Percentiles rank a stretch among this genome's conserved stretches.
phyloP scores from a whole-genome alignment of 1,284 basidiomycete species.

The Cutaneotrichosporon dermatis region DNA sequence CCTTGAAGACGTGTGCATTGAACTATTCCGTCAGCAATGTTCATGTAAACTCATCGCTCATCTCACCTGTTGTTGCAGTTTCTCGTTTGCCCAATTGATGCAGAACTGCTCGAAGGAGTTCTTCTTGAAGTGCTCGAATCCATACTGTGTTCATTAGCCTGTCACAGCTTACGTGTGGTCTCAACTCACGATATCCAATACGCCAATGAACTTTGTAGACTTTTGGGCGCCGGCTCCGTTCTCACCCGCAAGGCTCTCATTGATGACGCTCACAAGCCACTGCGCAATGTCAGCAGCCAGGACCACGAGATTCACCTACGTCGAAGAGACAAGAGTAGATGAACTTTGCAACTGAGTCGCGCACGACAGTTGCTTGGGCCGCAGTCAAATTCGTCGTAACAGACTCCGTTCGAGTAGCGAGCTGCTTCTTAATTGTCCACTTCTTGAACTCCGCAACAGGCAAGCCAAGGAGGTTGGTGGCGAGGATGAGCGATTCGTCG shows the following conservation, averaged over 20 bases:
- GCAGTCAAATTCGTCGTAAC: slow-evolving; percentile 83
- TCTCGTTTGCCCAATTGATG: slow-evolving; percentile 99
- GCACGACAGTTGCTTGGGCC: slow-evolving; percentile 87
- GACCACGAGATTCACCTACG: slow-evolving; percentile 25
- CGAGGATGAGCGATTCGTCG: slow-evolving; percentile 73
- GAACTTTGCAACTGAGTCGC: slow-evolving; percentile 97
- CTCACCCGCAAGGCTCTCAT: slow-evolving; percentile 89
- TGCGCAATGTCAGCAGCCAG: slow-evolving; percentile 41
- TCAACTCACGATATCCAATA: slow-evolving; percentile 66
- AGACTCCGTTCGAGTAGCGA: slow-evolving; percentile 90
- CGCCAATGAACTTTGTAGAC: slow-evolving; percentile 97
- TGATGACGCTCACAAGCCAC: slow-evolving; percentile 96
- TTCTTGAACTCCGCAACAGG: slow-evolving; percentile 93
- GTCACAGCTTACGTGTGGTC: no score
- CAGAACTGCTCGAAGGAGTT: slow-evolving; percentile 99
- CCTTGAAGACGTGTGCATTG: slow-evolving; percentile 96
- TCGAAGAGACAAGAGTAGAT: slow-evolving; percentile 96
- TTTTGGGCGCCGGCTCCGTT: slow-evolving; percentile 64
- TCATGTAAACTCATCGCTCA: neutral
- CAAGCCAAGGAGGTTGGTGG: slow-evolving; percentile 86
- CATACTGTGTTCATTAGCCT: slow-evolving; percentile 54
- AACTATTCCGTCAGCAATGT: slow-evolving; percentile 56
- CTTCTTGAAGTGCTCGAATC: slow-evolving; percentile 96
- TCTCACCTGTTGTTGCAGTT: slow-evolving; percentile 82
- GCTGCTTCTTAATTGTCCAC: slow-evolving; percentile 98